Percentiles rank a stretch among this genome's conserved stretches.
These are phyloP conservation scores for Cercospora sesami DNA, from an alignment of 2,329 filamentous ascomycete species.

Conservation along the genomic window DNA sequence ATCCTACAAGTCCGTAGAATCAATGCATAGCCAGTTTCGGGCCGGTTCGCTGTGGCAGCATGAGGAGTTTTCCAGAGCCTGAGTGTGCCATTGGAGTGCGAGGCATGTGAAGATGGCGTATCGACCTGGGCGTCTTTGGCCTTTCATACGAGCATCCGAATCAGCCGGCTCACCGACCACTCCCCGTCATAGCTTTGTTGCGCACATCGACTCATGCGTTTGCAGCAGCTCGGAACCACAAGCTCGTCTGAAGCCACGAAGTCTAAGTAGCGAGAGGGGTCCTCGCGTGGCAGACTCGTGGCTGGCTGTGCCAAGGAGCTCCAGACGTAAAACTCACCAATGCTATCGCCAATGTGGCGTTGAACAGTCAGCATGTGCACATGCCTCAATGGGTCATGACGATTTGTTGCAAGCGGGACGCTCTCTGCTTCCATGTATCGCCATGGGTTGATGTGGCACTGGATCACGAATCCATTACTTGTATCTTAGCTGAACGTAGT, in stretches of 20 bases:
- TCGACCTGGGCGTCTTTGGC: too few species aligned
- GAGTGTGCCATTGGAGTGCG: not conserved
- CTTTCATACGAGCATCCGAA: too few species aligned
- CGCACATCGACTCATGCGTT: not conserved
- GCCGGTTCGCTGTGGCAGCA: not conserved
- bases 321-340: not conserved
- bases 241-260: not conserved
- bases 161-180: not conserved
- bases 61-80: not conserved
- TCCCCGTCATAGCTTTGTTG: not conserved
- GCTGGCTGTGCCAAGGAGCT: conserved; percentile 2
- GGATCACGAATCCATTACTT: not conserved
- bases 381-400: not conserved
- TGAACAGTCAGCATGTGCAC: not conserved
- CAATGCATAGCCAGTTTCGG: not conserved
- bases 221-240: not conserved
- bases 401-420: not conserved
- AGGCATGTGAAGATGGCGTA: not conserved
- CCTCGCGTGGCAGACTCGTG: conserved; percentile 1
- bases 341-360: not conserved
- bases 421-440: not conserved
- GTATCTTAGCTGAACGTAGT: not conserved
- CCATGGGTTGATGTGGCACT: not conserved
- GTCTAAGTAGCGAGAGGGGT: not conserved
- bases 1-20: not conserved